These are phyloP conservation scores for Phytophthora capsici DNA, from an alignment of 352 stramenopile species.

Conservation along the genomic window DNA sequence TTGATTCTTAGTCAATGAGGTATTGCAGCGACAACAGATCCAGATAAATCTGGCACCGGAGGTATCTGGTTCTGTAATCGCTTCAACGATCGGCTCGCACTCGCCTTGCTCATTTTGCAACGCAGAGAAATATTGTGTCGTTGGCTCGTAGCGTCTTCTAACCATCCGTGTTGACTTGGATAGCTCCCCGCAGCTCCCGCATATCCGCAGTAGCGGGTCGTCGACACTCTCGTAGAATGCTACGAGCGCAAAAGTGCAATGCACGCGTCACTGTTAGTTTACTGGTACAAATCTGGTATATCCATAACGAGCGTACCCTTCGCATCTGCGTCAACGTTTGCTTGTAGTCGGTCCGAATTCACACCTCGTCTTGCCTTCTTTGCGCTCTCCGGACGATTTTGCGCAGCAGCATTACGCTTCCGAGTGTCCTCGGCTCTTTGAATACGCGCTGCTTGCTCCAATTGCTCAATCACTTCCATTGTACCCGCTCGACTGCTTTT, in stretches of 20 bases:
- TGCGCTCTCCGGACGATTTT: background rate
- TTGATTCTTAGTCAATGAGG: background rate
- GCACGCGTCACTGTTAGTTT: too few relatives aligned
- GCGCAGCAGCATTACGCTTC: background rate
- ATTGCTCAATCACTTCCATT: too few relatives aligned
- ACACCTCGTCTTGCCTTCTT: background rate
- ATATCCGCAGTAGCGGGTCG: background rate
- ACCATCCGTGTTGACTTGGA: background rate
- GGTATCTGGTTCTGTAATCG: background rate
- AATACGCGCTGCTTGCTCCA: too few relatives aligned
- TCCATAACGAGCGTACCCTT: background rate
- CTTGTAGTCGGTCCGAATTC: background rate
- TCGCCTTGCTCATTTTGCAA: background rate
- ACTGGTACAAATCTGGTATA: background rate
- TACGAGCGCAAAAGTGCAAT: background rate
- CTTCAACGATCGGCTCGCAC: background rate
- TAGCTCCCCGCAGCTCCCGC: background rate
- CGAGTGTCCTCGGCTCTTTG: background rate
- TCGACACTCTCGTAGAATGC: background rate
- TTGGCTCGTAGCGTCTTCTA: background rate
- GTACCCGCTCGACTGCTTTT: too few relatives aligned
- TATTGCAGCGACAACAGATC: background rate
- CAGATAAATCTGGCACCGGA: background rate
- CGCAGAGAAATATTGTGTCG: background rate
- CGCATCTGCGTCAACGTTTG: background rate